A percentile compares a stretch with the other conserved stretches of the same genome.
phyloP scores from a whole-genome alignment of 768 basidiomycete genomes.

The Polyporus arcularius region DNA sequence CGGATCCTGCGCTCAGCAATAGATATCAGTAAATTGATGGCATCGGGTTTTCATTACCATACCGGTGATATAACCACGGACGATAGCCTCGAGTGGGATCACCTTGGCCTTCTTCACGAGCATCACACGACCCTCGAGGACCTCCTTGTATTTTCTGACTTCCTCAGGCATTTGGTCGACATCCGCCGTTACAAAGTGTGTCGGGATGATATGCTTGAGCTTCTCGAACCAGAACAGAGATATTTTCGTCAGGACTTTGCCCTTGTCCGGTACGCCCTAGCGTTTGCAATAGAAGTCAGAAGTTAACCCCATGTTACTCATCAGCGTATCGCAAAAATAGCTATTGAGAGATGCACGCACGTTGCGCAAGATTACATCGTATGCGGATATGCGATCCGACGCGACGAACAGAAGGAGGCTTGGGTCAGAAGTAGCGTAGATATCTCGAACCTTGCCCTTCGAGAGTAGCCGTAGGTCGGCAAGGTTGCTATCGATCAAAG shows the following conservation, averaged over 20 bases:
- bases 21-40: not conserved
- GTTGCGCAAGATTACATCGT: conserved; percentile 92
- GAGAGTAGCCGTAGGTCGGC: conserved; percentile 71
- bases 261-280: conserved; percentile 95
- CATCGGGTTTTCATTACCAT: conserved; percentile 15
- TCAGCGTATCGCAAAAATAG: not conserved
- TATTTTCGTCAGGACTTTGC: conserved; percentile 83
- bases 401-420: conserved; percentile 89
- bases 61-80: conserved; percentile 97
- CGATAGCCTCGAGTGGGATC: conserved; percentile 92
- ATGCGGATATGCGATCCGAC: conserved; percentile 94
- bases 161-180: conserved; percentile 83
- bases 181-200: conserved; percentile 83
- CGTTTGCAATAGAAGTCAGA: not conserved
- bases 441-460: conserved; percentile 94
- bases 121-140: conserved; percentile 86
- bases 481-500: conserved; percentile 55
- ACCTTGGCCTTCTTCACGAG: conserved; percentile 89
- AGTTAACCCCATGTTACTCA: not conserved
- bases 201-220: conserved; percentile 76
- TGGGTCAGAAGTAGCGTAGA: conserved; percentile 76
- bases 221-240: conserved; percentile 96
- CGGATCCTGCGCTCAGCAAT: conserved; percentile 66
- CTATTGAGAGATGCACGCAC: conserved; percentile 39
- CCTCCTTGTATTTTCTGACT: conserved; percentile 69